phyloP scores from a whole-genome alignment of 495 filamentous ascomycete genomes.

The Antarctomyces pellizariae region DNA sequence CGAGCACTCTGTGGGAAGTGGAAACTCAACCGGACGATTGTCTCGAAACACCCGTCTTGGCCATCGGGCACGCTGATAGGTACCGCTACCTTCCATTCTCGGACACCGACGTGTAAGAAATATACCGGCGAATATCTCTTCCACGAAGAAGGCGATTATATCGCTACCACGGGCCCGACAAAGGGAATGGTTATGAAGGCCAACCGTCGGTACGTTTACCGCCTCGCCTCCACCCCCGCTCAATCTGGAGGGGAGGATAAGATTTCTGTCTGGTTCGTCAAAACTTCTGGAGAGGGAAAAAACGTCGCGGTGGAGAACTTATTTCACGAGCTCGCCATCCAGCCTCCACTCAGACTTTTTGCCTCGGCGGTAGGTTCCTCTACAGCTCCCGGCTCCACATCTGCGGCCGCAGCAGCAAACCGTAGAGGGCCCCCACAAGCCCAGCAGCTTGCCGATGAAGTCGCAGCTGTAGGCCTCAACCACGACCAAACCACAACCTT shows the following conservation, averaged over 20 bases:
- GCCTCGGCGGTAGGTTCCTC: no score
- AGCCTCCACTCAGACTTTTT: neutral
- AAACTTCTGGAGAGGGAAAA: slow-evolving; percentile 27
- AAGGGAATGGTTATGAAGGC: slow-evolving; percentile 23
- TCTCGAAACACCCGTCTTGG: slow-evolving; percentile 20
- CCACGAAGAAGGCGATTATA: slow-evolving; percentile 35
- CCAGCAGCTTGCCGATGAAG: no score
- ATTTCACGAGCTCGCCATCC: slow-evolving; percentile 31
- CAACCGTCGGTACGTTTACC: slow-evolving; percentile 21
- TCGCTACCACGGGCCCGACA: slow-evolving; percentile 18
- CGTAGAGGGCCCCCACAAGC: no score
- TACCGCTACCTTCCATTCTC: slow-evolving; percentile 35
- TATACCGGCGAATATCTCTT: slow-evolving; percentile 37
- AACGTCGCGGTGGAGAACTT: slow-evolving; percentile 33
- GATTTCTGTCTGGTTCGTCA: slow-evolving; percentile 46
- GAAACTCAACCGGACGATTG: slow-evolving; percentile 28
- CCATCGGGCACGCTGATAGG: slow-evolving; percentile 39
- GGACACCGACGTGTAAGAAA: slow-evolving; percentile 21
- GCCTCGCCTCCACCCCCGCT: slow-evolving; percentile 1
- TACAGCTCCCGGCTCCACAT: no score
- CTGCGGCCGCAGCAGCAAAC: no score
- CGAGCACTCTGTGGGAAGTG: slow-evolving; percentile 52
- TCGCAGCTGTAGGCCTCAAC: no score
- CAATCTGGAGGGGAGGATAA: slow-evolving; percentile 20
- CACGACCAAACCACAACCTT: no score